phyloP scores from a whole-genome alignment of 768 basidiomycete genomes.

The Trametopsis cervina region DNA sequence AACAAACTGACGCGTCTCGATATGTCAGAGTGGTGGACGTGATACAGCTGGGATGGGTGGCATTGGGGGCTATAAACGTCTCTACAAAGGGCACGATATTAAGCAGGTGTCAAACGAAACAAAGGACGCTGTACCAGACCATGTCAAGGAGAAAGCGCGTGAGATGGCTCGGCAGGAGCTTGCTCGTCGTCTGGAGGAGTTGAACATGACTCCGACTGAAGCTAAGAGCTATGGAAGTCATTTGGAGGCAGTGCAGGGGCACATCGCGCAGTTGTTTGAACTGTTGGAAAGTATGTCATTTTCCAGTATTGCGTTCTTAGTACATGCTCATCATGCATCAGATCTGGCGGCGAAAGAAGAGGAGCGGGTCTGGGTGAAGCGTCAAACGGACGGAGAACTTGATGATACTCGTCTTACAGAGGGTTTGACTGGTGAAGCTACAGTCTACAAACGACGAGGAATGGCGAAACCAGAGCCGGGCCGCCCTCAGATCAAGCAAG shows the following conservation, averaged over 20 bases:
- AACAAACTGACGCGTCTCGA: not conserved
- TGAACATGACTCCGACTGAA: constrained; percentile 51
- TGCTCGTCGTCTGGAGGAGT: constrained; percentile 51
- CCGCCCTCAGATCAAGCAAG: constrained; percentile 60
- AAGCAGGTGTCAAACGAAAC: constrained; percentile 50
- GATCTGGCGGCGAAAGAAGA: constrained; percentile 64
- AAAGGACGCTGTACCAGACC: constrained; percentile 53
- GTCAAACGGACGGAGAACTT: constrained; percentile 64
- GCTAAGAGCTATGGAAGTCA: constrained; percentile 50
- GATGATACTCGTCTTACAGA: constrained; percentile 62
- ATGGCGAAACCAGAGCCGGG: constrained; percentile 67
- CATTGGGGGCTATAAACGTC: constrained; percentile 58
- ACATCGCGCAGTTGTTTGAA: constrained; percentile 53
- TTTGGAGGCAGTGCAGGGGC: constrained; percentile 47
- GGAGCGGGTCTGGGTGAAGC: constrained; percentile 65
- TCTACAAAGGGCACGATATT: constrained; percentile 57
- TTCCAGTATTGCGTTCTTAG: not conserved
- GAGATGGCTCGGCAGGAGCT: constrained; percentile 64
- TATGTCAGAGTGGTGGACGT: constrained; percentile 52
- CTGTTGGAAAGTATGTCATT: constrained; percentile 49
- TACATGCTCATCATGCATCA: constrained; percentile 18
- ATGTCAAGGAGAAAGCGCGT: constrained; percentile 54
- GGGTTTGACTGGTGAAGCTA: constrained; percentile 60
- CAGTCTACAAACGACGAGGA: constrained; percentile 63
- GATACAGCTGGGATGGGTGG: constrained; percentile 65